Evolutionary conservation across 768 basidiomycete genomes (phyloP).

Genomic region (Suillus luteus): DNA sequence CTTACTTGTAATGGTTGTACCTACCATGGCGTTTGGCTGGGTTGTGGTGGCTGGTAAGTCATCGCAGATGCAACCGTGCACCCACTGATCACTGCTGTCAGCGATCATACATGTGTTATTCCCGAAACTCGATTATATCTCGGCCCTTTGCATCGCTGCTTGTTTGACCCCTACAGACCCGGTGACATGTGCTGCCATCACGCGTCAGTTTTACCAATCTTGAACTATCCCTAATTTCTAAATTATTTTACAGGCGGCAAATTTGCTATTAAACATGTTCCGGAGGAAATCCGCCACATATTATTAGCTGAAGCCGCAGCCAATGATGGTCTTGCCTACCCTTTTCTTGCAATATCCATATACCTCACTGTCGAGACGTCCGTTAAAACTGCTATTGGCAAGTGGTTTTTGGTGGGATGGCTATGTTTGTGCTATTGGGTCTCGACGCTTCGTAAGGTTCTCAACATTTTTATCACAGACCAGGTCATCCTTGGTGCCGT

Average conservation of each 20-base stretch:
- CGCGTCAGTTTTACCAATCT: conserved; percentile 43
- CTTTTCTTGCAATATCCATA: conserved; percentile 83
- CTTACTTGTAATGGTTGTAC: conserved; percentile 68
- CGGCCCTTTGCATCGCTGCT: conserved; percentile 83
- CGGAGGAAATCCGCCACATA: conserved; percentile 73
- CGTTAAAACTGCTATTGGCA: conserved; percentile 61
- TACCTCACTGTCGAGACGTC: conserved; percentile 79
- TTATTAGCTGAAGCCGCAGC: conserved; percentile 89
- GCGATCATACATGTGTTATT: conserved; percentile 73
- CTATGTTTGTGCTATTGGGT: conserved; percentile 51
- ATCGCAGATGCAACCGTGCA: conserved; percentile 2
- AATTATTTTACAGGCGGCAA: conserved; percentile 52
- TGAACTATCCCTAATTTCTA: neutral
- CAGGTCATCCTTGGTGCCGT: conserved; percentile 81
- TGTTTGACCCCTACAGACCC: conserved; percentile 95
- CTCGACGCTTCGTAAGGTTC: conserved; percentile 2
- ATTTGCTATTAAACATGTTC: conserved; percentile 71
- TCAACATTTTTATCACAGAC: conserved; percentile 44
- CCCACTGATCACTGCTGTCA: conserved; percentile 25
- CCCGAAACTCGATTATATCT: conserved; percentile 68
- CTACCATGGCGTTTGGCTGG: conserved; percentile 88
- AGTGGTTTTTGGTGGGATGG: conserved; percentile 90
- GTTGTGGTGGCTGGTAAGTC: conserved; percentile 64
- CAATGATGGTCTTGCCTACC: conserved; percentile 96
- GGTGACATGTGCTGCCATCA: conserved; percentile 84